A percentile compares a stretch with the other conserved stretches of the same genome.
Evolutionary conservation across 257 asterid genomes (phyloP).

Genomic region (Mentha longifolia): DNA sequence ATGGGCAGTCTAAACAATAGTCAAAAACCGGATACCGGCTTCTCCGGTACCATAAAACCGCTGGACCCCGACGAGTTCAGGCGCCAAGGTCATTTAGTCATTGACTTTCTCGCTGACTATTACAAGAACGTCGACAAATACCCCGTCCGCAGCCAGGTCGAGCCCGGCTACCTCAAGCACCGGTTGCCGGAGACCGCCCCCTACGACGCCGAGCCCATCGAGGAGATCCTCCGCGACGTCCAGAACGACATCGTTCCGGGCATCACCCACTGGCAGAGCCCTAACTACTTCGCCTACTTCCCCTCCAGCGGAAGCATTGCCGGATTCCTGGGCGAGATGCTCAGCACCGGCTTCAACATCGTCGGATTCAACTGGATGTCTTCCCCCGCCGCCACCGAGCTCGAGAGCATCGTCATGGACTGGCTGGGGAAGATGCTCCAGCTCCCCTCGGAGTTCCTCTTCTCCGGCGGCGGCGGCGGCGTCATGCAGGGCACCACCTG

Average conservation of each 20-base stretch:
- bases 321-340: conserved; percentile 73
- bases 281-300: conserved; percentile 71
- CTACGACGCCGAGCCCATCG: conserved; percentile 57
- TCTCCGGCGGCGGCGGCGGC: conserved; percentile 87
- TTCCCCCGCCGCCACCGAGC: conserved; percentile 86
- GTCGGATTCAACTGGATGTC: conserved; percentile 91
- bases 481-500: conserved; percentile 80
- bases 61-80: conserved; percentile 72
- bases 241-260: conserved; percentile 73
- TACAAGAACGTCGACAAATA: conserved; percentile 68
- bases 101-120: conserved; percentile 74
- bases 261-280: conserved; percentile 82
- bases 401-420: conserved; percentile 82
- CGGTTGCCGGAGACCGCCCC: conserved; percentile 69
- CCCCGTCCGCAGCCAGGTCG: conserved; percentile 78
- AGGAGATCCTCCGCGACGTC: conserved; percentile 57
- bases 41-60: conserved; percentile 52
- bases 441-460: conserved; percentile 60
- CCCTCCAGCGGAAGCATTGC: conserved; percentile 76
- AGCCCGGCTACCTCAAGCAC: conserved; percentile 67
- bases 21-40: conserved; percentile 41
- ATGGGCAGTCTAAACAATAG: conserved; percentile 50
- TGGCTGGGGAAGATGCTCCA: conserved; percentile 76
- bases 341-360: conserved; percentile 70
- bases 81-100: conserved; percentile 62